phyloP scores from a whole-genome alignment of 2,329 filamentous ascomycete species.

The Xylogone sp. region DNA sequence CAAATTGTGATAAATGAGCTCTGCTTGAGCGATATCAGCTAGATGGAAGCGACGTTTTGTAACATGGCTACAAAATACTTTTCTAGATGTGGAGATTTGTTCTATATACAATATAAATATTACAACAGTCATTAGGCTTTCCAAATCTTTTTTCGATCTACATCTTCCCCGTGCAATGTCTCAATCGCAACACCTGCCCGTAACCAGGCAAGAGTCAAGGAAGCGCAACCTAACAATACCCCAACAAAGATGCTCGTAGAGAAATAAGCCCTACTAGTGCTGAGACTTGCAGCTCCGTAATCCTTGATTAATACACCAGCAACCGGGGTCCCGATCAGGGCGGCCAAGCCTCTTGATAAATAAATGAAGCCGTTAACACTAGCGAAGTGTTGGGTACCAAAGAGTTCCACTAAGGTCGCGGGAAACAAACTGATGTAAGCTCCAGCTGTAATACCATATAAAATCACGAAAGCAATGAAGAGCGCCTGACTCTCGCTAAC shows the following conservation, averaged over 20 bases:
- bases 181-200: background rate
- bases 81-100: no score
- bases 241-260: background rate
- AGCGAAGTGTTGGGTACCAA: constrained; percentile 19
- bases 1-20: background rate
- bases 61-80: background rate
- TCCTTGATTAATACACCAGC: constrained; percentile 21
- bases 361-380: constrained; percentile 19
- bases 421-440: constrained; percentile 38
- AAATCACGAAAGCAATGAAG: constrained; percentile 29
- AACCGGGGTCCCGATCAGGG: constrained; percentile 25
- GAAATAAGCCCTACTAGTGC: background rate
- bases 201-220: background rate
- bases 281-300: background rate
- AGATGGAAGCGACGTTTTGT: background rate
- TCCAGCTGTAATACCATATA: constrained; percentile 34
- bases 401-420: constrained; percentile 20
- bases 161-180: background rate
- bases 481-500: constrained; percentile 10
- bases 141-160: background rate
- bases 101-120: no score
- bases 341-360: constrained; percentile 19
- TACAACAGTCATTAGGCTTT: background rate
- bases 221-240: background rate
- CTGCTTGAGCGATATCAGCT: background rate